A percentile compares a stretch with the other conserved stretches of the same genome.
These are phyloP conservation scores for Quercus variabilis DNA, from an alignment of 306 rosid genomes.

Conservation along the genomic window DNA sequence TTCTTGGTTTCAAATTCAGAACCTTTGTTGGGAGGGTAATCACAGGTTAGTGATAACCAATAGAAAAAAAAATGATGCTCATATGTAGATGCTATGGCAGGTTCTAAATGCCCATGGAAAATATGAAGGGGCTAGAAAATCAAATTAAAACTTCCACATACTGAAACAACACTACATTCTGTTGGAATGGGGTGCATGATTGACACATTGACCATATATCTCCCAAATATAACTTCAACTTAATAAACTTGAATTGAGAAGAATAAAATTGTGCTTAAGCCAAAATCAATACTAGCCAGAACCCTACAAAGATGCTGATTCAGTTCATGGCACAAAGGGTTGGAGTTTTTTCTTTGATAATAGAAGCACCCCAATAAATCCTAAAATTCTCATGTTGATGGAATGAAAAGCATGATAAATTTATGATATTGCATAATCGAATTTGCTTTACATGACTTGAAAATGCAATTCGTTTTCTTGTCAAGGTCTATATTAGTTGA, in stretches of 20 bases:
- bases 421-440: background rate
- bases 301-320: background rate
- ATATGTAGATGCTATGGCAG: background rate
- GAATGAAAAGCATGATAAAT: too few species aligned
- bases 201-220: background rate
- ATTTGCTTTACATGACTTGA: background rate
- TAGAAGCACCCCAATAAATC: too few species aligned
- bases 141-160: background rate
- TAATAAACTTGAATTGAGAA: background rate
- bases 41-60: background rate
- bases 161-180: background rate
- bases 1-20: background rate
- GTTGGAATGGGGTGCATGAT: too few species aligned
- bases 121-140: background rate
- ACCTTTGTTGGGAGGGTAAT: background rate
- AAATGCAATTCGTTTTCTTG: background rate
- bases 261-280: background rate
- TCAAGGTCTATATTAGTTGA: background rate
- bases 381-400: too few species aligned
- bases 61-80: background rate
- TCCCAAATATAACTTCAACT: background rate
- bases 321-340: background rate
- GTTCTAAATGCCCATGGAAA: background rate
- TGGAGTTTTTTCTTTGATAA: too few species aligned
- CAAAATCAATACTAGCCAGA: background rate